Evolutionary conservation across 2,329 filamentous ascomycete genomes (phyloP), one percentile per base, ranked within the genome.

Genomic region (Cadophora malorum): DNA sequence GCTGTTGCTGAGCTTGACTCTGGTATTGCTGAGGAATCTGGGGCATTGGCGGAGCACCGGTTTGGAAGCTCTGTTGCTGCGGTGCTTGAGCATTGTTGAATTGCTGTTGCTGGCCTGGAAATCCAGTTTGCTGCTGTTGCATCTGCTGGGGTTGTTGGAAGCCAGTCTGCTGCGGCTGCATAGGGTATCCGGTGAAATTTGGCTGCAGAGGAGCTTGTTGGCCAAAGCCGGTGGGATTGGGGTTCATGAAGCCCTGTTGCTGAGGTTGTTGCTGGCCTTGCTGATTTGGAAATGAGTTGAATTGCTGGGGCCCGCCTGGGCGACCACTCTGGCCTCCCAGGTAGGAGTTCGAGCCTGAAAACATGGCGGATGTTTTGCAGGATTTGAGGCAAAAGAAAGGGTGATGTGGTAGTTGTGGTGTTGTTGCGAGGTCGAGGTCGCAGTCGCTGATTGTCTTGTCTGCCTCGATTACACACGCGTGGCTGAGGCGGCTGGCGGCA

Each of bases 321-420:
- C 91, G 88, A 83, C 85, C 91, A 78, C 90, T 93, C 79, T 86
- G 87, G 82, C 90, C 91, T 80, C 93, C 93, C 76, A 97, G 82
- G 80, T 90, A 97, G 72, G 92, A 90, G 83, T 92, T 96, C 73
- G 93, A 92, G 79, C 91, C 93, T 73, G 93, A 96, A 83, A 93
- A 98, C 95, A 97, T 97, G 81, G 77, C 78, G 64, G n/a, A 14
- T 64, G 52, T 6, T 28, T n/a, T 28, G 38, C 35, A 58, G 53
- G 49, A 41, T 62, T 31, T 41, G 59, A 65, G 59, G 14, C 53
- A 58, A 67, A 58, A 19, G 50, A 31, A 49, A 59, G 10, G n/a
- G 59, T 56, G 67, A 65, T 59, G 63, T 19, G 2, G 56, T 59
- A 33, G 12, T 14, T 38, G 21, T 5, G 33, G 49, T 47, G 33